These are phyloP conservation scores for Xenoacremonium recifei DNA, from an alignment of 2,329 filamentous ascomycete species.

Conservation along the genomic window DNA sequence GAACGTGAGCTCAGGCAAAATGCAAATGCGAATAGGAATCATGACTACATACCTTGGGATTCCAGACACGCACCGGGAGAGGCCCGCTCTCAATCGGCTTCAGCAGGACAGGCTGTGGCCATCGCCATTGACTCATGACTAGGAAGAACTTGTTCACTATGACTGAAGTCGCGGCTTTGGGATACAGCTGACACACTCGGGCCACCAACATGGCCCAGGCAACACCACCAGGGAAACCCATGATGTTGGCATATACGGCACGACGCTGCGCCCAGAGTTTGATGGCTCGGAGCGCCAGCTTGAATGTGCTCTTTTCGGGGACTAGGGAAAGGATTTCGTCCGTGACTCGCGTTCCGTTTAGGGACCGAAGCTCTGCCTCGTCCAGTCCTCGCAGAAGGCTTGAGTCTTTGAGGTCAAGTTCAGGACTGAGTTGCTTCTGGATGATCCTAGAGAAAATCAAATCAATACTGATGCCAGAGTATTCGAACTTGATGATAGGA, in stretches of 20 bases:
- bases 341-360: slow-evolving; percentile 93
- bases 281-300: slow-evolving; percentile 83
- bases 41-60: slow-evolving; percentile 67
- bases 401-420: slow-evolving; percentile 75
- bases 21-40: neutral
- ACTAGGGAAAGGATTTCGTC: slow-evolving; percentile 89
- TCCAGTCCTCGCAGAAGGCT: slow-evolving; percentile 81
- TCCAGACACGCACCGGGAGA: slow-evolving; percentile 86
- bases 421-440: slow-evolving; percentile 65
- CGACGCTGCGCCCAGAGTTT: slow-evolving; percentile 95
- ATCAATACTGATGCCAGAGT: slow-evolving; percentile 89
- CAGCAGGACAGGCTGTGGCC: slow-evolving; percentile 89
- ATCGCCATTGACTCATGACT: slow-evolving; percentile 87
- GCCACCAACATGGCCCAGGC: slow-evolving; percentile 98
- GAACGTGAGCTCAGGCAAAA: slow-evolving; percentile 1
- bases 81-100: slow-evolving; percentile 84
- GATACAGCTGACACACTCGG: slow-evolving; percentile 92
- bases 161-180: slow-evolving; percentile 83
- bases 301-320: slow-evolving; percentile 86
- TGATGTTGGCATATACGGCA: slow-evolving; percentile 93
- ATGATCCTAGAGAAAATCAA: slow-evolving; percentile 81
- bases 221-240: slow-evolving; percentile 94
- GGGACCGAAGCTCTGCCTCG: slow-evolving; percentile 79
- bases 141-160: slow-evolving; percentile 94
- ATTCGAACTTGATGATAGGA: slow-evolving; percentile 96